Conservation (phyloP, 1,284 basidiomycete species). For the Acaromyces ingoldii region DNA sequence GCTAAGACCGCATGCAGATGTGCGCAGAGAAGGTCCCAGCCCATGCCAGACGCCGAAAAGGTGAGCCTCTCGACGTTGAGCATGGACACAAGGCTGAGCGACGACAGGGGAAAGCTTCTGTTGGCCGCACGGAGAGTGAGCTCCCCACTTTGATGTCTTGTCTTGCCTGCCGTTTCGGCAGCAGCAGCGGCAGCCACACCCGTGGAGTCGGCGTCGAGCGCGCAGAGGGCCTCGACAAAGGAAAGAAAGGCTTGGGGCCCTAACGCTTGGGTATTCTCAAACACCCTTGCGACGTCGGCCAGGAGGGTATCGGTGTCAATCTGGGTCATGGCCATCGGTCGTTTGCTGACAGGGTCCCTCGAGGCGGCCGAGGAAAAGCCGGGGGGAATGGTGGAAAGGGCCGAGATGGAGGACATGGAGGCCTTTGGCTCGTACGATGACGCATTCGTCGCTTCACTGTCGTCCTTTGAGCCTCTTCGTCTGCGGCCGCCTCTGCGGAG, state of each 20-base stretch:
- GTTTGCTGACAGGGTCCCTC: background rate
- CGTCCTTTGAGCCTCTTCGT: background rate
- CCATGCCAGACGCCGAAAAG: constrained; percentile 66
- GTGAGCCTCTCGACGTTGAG: constrained; percentile 82
- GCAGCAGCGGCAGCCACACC: constrained; percentile 38
- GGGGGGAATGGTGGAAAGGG: constrained; percentile 9
- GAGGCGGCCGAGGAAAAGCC: constrained; percentile 7
- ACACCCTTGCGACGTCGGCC: constrained; percentile 27
- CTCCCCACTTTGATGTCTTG: no score
- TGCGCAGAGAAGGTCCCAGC: constrained; percentile 73
- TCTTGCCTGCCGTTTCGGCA: constrained; percentile 13
- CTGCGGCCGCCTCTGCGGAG: background rate
- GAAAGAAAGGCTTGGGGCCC: constrained; percentile 75
- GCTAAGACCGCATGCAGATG: constrained; percentile 74
- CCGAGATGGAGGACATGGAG: constrained; percentile 3
- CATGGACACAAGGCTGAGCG: constrained; percentile 70
- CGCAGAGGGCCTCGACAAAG: constrained; percentile 77
- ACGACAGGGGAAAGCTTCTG: constrained; percentile 5
- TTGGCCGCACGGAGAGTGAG: no score
- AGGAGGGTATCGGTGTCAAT: constrained; percentile 11
- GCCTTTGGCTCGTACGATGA: constrained; percentile 1
- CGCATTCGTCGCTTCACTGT: background rate
- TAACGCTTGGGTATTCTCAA: constrained; percentile 60
- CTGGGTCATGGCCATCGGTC: constrained; percentile 4
- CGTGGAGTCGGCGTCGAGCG: constrained; percentile 61